Conservation (phyloP, 2,329 filamentous ascomycete species). For the Ophiostoma australiae region DNA sequence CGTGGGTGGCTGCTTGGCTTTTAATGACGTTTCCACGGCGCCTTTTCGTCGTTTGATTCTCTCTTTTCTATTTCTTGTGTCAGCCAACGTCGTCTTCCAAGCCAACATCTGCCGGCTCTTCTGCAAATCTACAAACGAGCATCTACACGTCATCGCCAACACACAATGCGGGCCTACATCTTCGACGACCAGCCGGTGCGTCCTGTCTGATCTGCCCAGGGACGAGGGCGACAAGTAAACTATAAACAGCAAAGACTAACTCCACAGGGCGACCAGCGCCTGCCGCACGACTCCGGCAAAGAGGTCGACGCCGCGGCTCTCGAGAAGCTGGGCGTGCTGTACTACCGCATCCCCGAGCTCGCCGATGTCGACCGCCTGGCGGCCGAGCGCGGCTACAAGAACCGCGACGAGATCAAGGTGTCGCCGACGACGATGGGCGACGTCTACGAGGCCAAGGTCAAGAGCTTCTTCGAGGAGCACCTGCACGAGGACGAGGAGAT, state of each 20-base stretch:
- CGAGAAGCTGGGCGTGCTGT: conserved; percentile 70
- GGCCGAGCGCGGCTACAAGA: conserved; percentile 73
- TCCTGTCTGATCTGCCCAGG: not conserved
- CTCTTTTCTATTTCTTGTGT: not conserved
- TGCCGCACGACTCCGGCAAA: conserved; percentile 79
- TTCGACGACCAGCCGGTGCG: conserved; percentile 53
- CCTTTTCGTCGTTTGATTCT: conserved; percentile 1
- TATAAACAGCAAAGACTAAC: not conserved
- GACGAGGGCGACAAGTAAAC: too few species aligned
- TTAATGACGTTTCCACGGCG: not conserved
- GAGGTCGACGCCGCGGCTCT: conserved; percentile 62
- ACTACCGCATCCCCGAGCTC: conserved; percentile 62
- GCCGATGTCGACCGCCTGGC: conserved; percentile 70
- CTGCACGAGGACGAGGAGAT: conserved; percentile 99
- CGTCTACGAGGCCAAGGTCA: conserved; percentile 88
- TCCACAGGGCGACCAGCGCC: conserved; percentile 81
- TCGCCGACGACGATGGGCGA: conserved; percentile 81
- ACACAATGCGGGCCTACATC: conserved; percentile 53
- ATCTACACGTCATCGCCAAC: not conserved
- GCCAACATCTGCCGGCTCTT: not conserved
- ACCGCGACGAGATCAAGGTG: conserved; percentile 88
- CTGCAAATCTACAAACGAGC: too few species aligned
- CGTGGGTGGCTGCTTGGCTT: not conserved
- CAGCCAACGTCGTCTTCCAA: not conserved
- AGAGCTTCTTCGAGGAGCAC: conserved; percentile 90